Percentiles rank a stretch among this genome's conserved stretches.
Evolutionary conservation across 352 stramenopile species (phyloP).

Genomic region (Globisporangium cystogenes): DNA sequence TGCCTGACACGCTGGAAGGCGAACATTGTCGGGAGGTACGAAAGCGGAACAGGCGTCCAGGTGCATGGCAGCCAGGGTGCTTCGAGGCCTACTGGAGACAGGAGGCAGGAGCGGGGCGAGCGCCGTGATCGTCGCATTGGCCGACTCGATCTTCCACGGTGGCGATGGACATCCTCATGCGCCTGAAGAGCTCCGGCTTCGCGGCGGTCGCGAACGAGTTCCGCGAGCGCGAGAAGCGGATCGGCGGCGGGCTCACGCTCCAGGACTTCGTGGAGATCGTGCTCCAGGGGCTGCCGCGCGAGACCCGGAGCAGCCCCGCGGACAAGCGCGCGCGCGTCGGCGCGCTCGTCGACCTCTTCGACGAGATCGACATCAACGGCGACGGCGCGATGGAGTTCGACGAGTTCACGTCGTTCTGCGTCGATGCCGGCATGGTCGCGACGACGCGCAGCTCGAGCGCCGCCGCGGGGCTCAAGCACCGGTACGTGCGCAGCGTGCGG

Average conservation of each 20-base stretch:
- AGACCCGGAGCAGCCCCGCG: constrained; percentile 6
- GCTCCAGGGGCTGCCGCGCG: constrained; percentile 40
- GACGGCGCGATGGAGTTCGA: constrained; percentile 83
- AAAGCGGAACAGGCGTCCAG: too few species aligned
- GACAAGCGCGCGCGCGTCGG: constrained; percentile 51
- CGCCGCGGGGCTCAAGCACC: constrained; percentile 47
- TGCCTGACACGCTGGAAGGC: too few species aligned
- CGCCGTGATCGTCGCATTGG: too few species aligned
- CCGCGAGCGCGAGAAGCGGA: constrained; percentile 46
- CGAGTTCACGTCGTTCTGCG: constrained; percentile 85
- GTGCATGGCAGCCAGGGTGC: too few species aligned
- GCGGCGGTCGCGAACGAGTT: constrained; percentile 76
- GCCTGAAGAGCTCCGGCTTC: constrained; percentile 67
- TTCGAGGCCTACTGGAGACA: too few species aligned
- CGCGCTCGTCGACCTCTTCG: constrained; percentile 72
- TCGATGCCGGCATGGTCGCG: constrained; percentile 80
- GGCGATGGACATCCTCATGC: constrained; percentile 88
- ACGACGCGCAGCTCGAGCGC: constrained; percentile 30
- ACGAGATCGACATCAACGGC: constrained; percentile 87
- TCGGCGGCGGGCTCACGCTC: constrained; percentile 56
- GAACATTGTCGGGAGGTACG: too few species aligned
- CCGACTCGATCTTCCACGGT: too few species aligned
- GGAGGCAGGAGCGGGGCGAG: too few species aligned
- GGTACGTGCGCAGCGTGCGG: constrained; percentile 53
- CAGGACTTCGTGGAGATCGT: constrained; percentile 82